Base-by-base conservation (phyloP, 2,329 filamentous ascomycete species). In the Purpureocillium takamizusanense region DNA sequence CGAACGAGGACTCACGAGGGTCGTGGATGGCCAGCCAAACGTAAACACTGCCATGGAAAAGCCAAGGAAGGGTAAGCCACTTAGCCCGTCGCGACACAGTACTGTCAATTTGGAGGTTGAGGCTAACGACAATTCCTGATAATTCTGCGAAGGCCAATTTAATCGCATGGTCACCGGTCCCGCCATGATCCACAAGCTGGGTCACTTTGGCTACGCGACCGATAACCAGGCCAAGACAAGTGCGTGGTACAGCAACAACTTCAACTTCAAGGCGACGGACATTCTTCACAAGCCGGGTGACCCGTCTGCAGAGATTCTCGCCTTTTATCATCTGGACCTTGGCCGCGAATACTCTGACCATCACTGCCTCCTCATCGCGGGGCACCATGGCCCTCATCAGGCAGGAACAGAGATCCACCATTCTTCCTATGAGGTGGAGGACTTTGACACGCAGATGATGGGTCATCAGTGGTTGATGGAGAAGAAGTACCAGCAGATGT, bases 361-460 rank as follows among this genome's bases (percentile, higher is more conserved):
- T 47, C 75, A 79, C 48, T 61, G 57, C 2, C 67, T 78, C 40
- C 76, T 77, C 57, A 60, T 76, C 43, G 43, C 46, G 50, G 39
- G 60, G 51, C 49, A 2, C 21, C 21, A 25, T 10, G 46, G 45
- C 3, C 39, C 42, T 8, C 43, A 37, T 8, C 43, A 37, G 25
- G 32, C 38, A 30, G 39, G 33, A 27, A 31, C 39, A 10, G 30
- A 33, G 18, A 27, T 48, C 8, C 53, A 54, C 37, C 53, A 59
- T 40, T 40, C 36, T 3, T 55, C 52, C 13, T 58, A 46, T 38
- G 54, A 81, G 47, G 72, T 79, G 0, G 66, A 73, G 25, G 74
- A 81, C 49, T 76, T 76, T 44, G 77, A 82, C 49, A 72, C 69
- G 1, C 76, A 81, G 60, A 58, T 66, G 14, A 53, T 80, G 3